Evolutionary conservation across 805 yeast species (phyloP), one percentile per base, ranked within the genome.

Genomic region (Nakazawaea molendinolei): DNA sequence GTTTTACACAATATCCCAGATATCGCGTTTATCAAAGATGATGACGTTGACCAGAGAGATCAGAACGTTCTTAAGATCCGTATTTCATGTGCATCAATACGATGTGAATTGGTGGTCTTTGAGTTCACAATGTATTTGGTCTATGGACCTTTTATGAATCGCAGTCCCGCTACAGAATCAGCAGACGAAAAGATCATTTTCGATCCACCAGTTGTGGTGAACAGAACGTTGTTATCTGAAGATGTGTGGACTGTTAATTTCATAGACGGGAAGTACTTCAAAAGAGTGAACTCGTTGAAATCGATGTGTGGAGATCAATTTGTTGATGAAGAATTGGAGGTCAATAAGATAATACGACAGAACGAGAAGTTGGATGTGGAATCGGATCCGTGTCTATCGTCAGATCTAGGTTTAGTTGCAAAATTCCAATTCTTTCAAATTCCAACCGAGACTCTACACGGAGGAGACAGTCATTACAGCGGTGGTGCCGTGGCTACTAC

Each of bases 1-100:
- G 41, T 79, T 13, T 47, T 63, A 6, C 78, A 75, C 45, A 79
- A 80, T 46, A 63, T 79, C 8, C 75, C 86, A 0, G 73, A 65
- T 37, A 69, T 74, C 2, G 51, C 67, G 17, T 61, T 76, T 32
- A 42, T 66, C 13, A 43, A 41, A 26, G 46, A 44, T 26, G 36
- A 42, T 7, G 32, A 34, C 10, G 40, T 41, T 1, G 50, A 47
- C 9, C 42, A 39, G 2, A 23, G 19, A 2, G 44, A 40, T 8
- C 19, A 10, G 17, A 17, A 7, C 14, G 20, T 28, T 23, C 31
- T 10, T 14, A 47, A 35, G 0, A 43, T 60, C 8, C 60, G 60
- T 31, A 56, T 56, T 3, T 47, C 69, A 30, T 63, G 64, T 33
- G 64, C 63, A 0, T 66, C 75, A 0, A 73, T 77, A 4, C 48